A percentile compares a stretch with the other conserved stretches of the same genome.
phyloP scores from a whole-genome alignment of 1,139 yeast genomes.

The Candida sp. region DNA sequence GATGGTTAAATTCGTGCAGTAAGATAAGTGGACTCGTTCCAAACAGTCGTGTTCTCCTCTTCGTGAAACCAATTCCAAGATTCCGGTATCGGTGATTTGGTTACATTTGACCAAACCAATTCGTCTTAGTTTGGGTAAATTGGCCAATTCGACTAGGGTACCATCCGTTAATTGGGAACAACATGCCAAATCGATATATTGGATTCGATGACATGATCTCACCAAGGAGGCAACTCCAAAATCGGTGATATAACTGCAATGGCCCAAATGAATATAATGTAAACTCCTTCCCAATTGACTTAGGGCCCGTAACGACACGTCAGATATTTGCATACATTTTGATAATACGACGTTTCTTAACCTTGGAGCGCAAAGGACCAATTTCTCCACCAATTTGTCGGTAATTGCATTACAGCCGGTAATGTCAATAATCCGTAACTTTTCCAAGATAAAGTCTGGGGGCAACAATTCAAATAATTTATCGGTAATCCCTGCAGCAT shows the following conservation, averaged over 20 bases:
- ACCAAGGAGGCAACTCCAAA: constrained; percentile 77
- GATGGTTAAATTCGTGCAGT: constrained; percentile 78
- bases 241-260: constrained; percentile 89
- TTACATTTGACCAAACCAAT: constrained; percentile 93
- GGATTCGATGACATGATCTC: constrained; percentile 77
- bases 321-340: constrained; percentile 86
- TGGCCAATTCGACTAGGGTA: constrained; percentile 75
- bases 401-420: constrained; percentile 83
- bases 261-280: constrained; percentile 92
- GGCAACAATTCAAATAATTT: constrained; percentile 50
- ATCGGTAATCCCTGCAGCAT: constrained; percentile 70
- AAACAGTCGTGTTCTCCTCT: constrained; percentile 72
- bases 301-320: constrained; percentile 70
- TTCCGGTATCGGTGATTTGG: constrained; percentile 84
- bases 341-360: constrained; percentile 85
- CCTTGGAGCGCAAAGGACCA: constrained; percentile 78
- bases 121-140: constrained; percentile 77
- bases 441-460: constrained; percentile 38
- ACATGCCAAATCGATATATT: constrained; percentile 93
- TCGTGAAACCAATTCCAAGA: constrained; percentile 70
- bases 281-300: constrained; percentile 75
- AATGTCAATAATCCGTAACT: constrained; percentile 76
- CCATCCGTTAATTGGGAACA: constrained; percentile 87
- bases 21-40: constrained; percentile 91
- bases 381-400: constrained; percentile 71